Conservation (phyloP, 257 asterid genomes). For the Solanum pennellii region DNA sequence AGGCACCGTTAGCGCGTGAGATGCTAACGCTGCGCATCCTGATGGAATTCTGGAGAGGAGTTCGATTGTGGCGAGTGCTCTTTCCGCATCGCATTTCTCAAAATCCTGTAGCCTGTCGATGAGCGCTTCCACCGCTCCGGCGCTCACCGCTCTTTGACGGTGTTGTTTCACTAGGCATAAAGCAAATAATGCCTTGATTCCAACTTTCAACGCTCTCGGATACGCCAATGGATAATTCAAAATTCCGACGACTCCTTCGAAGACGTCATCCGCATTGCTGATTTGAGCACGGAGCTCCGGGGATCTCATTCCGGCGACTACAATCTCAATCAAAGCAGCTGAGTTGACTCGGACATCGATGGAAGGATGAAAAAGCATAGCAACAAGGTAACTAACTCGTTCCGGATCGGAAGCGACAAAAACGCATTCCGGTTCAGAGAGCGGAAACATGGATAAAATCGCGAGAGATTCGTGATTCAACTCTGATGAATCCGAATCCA, state of each 20-base stretch:
- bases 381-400: constrained; percentile 46
- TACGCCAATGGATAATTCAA: constrained; percentile 48
- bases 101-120: constrained; percentile 50
- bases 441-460: constrained; percentile 45
- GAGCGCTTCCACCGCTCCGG: constrained; percentile 74
- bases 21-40: constrained; percentile 60
- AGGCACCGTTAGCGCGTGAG: constrained; percentile 79
- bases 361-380: constrained; percentile 65
- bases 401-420: constrained; percentile 50
- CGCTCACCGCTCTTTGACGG: constrained; percentile 69
- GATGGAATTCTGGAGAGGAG: constrained; percentile 73
- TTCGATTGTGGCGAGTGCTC: constrained; percentile 93
- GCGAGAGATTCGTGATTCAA: constrained; percentile 61
- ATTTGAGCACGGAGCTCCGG: constrained; percentile 68
- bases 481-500: constrained; percentile 33
- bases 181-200: constrained; percentile 77
- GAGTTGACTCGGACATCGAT: constrained; percentile 78
- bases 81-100: constrained; percentile 88
- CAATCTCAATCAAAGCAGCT: constrained; percentile 75
- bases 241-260: constrained; percentile 64
- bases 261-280: constrained; percentile 54
- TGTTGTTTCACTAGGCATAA: constrained; percentile 75
- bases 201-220: constrained; percentile 70
- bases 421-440: constrained; percentile 59
- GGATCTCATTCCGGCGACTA: constrained; percentile 57